Base-by-base conservation (phyloP, 2,329 filamentous ascomycete species). In the Scedosporium dehoogii region DNA sequence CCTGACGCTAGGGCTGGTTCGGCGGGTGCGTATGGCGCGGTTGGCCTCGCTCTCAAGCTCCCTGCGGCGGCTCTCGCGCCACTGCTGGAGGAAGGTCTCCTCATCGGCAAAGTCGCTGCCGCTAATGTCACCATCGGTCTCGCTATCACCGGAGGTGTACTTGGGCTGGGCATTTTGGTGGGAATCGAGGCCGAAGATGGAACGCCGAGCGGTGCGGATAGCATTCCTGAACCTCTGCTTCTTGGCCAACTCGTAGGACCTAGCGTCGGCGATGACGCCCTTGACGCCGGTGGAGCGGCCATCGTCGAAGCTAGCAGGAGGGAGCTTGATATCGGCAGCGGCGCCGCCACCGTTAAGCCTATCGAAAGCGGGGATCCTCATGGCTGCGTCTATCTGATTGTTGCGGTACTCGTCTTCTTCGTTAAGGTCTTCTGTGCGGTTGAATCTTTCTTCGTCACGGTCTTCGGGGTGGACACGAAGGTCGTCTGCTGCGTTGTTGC, bases 221-320 rank as follows among this genome's bases (percentile, higher is more conserved):
- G 77, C 78, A 70, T 74, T 78, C 68, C 77, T 78, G 78, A 81
- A 84, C 66, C 82, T 83, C 68, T 70, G 75, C 69, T 80, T 80
- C 67, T 81, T 80, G 12, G 88, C 88, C 69, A 84, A 80, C 75
- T 91, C 88, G 73, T 88, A 93, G 69, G 86, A 85, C 69, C 89
- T 82, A 44, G 90, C 90, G 71, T 94, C 90, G 68, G 90, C 89
- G 70, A 94, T 93, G 73, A 94, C 90, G 65, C 90, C 90, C 78
- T 93, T 93, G 67, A 92, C 90, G 57, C 90, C 90, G 2, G 90
- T 93, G 67, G 89, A 86, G 67, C 85, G 83, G 63, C 88, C 86
- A 61, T 78, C 84, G 72, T 90, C 84, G 69, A 88, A 87, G 62
- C 79, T 81, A 12, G 78, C 77, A 9, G 84, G 85, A 14, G 85